Conservation (phyloP, 176 grass and related monocot species). For the bread wheat (Triticum aestivum) region IWGSC_CS_RefSeq_v2.1 NC_057809.1:422874773-422875272, state of each 20-base stretch:
- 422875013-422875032: neutral
- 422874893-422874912: slow-evolving; percentile 27
- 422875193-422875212: no score
- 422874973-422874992: neutral
- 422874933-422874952: slow-evolving; percentile 9
- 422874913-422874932: slow-evolving; percentile 10
- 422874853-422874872: slow-evolving; percentile 26
- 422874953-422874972: slow-evolving; percentile 1
- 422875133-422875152: no score
- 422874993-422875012: neutral
- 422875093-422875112: no score
- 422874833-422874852: slow-evolving; percentile 38
- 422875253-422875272: slow-evolving; percentile 22
- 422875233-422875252: neutral
- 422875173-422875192: no score
- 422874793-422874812: slow-evolving; percentile 30
- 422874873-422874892: slow-evolving; percentile 38
- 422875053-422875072: no score
- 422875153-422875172: no score
- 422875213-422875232: no score
- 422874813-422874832: slow-evolving; percentile 15
- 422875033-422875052: no score
- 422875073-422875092: no score
- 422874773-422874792: slow-evolving; percentile 24
- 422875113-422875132: no score